These are phyloP conservation scores for Zoysia pacifica DNA, from an alignment of 176 grass and related monocot species.

Conservation along the genomic window DNA sequence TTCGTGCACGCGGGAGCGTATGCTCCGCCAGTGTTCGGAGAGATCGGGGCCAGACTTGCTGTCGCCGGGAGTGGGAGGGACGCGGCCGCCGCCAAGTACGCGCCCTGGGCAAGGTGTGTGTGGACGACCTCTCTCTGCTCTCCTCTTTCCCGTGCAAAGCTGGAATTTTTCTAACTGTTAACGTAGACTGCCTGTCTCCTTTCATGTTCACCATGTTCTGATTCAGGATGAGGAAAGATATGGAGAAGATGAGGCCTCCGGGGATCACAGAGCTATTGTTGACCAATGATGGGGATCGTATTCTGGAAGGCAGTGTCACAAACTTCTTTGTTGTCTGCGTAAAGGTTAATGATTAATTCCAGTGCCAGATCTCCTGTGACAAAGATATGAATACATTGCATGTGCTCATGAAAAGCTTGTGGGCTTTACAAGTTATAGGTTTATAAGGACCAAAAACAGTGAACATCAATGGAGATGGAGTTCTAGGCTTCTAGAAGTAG, in stretches of 20 bases:
- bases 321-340: slow-evolving; percentile 83
- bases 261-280: slow-evolving; percentile 73
- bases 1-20: slow-evolving; percentile 66
- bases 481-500: neutral
- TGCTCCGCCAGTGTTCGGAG: slow-evolving; percentile 55
- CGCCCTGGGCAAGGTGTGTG: slow-evolving; percentile 62
- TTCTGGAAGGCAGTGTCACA: slow-evolving; percentile 83
- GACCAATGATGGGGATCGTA: slow-evolving; percentile 70
- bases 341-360: slow-evolving; percentile 57
- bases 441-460: neutral
- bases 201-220: neutral
- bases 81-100: slow-evolving; percentile 63
- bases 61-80: slow-evolving; percentile 64
- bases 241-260: slow-evolving; percentile 91
- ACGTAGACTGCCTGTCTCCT: neutral
- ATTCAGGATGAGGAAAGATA: slow-evolving; percentile 65
- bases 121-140: neutral
- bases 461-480: too few species aligned
- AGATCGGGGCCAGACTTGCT: slow-evolving; percentile 55
- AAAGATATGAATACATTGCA: too few species aligned
- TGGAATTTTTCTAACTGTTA: neutral
- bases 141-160: neutral
- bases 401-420: neutral
- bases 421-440: neutral
- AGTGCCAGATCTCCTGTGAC: neutral